These are phyloP conservation scores for Wickerhamiella sorbophila DNA, from an alignment of 805 yeast genomes.

Conservation along the genomic window DNA sequence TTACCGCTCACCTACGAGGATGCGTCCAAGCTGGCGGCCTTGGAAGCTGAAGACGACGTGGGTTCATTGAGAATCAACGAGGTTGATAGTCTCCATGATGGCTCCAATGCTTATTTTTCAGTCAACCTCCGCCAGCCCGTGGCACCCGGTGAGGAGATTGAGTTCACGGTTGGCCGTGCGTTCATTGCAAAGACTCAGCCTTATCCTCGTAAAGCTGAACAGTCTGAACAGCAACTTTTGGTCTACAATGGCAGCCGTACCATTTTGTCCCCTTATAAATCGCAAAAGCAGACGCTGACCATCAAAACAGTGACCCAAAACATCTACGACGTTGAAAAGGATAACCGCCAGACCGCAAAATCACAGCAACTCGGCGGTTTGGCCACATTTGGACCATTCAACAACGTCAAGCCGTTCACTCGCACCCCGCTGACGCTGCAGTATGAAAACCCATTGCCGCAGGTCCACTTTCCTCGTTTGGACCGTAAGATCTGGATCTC, in stretches of 20 bases:
- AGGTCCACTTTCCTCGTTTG: conserved; percentile 44
- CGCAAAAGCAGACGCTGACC: conserved; percentile 33
- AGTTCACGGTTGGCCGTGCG: conserved; percentile 37
- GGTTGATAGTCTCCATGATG: conserved; percentile 1
- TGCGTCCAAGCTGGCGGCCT: conserved; percentile 31
- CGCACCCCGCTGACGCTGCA: conserved; percentile 38
- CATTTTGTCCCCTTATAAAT: conserved; percentile 48
- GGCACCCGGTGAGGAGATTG: conserved; percentile 42
- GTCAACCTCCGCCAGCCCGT: conserved; percentile 49
- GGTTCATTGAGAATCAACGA: conserved; percentile 13
- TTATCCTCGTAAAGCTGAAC: conserved; percentile 44
- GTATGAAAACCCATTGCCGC: conserved; percentile 52
- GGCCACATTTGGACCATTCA: conserved; percentile 43
- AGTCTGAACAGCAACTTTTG: conserved; percentile 49
- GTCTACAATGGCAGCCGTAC: conserved; percentile 39
- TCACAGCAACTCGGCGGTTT: conserved; percentile 18
- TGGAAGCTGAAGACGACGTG: conserved; percentile 28
- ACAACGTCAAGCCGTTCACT: conserved; percentile 33
- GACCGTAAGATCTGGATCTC: conserved; percentile 79
- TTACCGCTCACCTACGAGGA: conserved; percentile 42
- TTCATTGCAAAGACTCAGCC: conserved; percentile 39
- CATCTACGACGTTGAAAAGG: conserved; percentile 32
- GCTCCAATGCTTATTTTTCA: conserved; percentile 16
- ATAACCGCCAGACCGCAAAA: conserved; percentile 10
- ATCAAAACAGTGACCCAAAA: conserved; percentile 32